Evolutionary conservation across 208 protist species (phyloP), one percentile per base, ranked within the genome.

Genomic region (Herpetomonas samuelpessoai): DNA sequence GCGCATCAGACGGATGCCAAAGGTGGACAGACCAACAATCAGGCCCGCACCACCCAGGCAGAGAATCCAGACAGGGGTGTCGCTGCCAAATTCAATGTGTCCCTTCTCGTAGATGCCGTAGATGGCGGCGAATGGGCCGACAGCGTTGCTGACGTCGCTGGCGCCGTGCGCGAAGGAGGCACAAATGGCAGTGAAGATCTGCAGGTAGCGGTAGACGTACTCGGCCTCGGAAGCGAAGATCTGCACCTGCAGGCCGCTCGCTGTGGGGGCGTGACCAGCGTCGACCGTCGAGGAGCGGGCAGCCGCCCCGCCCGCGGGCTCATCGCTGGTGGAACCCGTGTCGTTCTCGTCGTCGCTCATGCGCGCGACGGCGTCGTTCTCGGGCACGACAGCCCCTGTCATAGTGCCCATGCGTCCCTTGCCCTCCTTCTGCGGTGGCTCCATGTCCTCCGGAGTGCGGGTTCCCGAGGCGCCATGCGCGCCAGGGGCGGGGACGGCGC

Each of bases 161-260:
- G 83, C 83, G n/a, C 88, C 88, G 67, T 94, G 88, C 10, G 88
- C 88, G 44, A 91, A 92, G 48, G 88, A 91, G 19, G 83, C 76
- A 52, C 81, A 91, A 48, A 89, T 71, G 24, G 88, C 84, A 21
- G 88, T 94, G 66, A 91, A 84, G 10, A 94, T 70, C 65, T 92
- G 84, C 16, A 94, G 76, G 56, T 88, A 90, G 51, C 81, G 81
- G 66, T 86, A 94, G 39, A 88, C 74, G 54, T 76, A 76, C 74
- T 93, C 86, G 27, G 71, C 75, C 1, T 75, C 65, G 14, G 57
- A 35, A 57, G 74, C 57, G 60, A 76, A 93, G 10, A 85, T 60
- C 55, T 85, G 65, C 49, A 88, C 86, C 3, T 74, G 49, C 27
- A 86, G 53, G 24, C 68, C 66, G 41, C 65, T 84, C 31, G 66